A percentile compares a stretch with the other conserved stretches of the same genome.
Evolutionary conservation across 306 rosid species (phyloP).

Genomic region (Lagenaria siceraria): DNA sequence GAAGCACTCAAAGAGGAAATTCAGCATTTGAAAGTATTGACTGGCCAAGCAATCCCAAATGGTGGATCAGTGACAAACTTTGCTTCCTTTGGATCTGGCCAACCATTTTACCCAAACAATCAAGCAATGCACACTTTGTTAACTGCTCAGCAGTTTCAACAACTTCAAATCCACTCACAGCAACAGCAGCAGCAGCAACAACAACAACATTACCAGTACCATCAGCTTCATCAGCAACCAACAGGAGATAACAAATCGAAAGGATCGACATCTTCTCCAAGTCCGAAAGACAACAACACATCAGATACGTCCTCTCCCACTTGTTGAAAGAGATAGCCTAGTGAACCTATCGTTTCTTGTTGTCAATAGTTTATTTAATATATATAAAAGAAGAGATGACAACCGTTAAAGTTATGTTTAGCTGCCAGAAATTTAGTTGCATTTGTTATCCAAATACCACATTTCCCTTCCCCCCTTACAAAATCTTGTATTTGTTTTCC

Average conservation of each 20-base stretch:
- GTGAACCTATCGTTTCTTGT: neutral
- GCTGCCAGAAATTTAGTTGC: neutral
- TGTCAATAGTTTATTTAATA: neutral
- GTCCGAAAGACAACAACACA: constrained; percentile 25
- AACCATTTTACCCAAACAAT: constrained; percentile 62
- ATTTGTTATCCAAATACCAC: neutral
- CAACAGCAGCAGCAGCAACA: constrained; percentile 64
- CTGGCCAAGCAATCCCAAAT: constrained; percentile 71
- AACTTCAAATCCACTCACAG: constrained; percentile 83
- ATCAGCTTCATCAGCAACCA: constrained; percentile 50
- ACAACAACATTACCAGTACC: constrained; percentile 64
- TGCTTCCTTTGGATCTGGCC: constrained; percentile 48
- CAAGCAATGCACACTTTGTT: constrained; percentile 64
- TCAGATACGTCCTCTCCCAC: constrained; percentile 31
- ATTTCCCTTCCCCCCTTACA: neutral
- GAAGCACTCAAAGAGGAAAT: constrained; percentile 92
- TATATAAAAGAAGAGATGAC: neutral
- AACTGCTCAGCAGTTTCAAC: constrained; percentile 83
- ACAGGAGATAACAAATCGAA: constrained; percentile 45
- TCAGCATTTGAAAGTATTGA: constrained; percentile 81
- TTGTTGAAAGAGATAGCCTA: constrained; percentile 20
- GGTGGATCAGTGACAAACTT: constrained; percentile 80
- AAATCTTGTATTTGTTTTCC: neutral
- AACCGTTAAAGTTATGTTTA: neutral
- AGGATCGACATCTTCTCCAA: constrained; percentile 32